Percentiles rank a stretch among this genome's conserved stretches.
Evolutionary conservation across 2,329 filamentous ascomycete species (phyloP).

Genomic region (Hypoxylon rubiginosum): DNA sequence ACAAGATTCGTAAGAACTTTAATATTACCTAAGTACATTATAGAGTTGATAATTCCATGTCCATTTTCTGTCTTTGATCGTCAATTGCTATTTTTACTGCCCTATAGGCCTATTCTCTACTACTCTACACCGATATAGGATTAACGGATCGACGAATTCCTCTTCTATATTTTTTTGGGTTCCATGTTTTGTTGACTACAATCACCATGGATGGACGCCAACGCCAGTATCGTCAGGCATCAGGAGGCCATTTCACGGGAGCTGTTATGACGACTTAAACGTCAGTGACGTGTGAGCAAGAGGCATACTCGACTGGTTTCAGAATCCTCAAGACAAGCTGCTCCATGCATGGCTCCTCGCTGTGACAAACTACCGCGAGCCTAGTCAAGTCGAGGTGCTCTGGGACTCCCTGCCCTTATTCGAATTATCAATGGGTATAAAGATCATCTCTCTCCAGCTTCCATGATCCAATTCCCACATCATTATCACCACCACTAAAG

Average conservation of each 20-base stretch:
- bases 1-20: background rate
- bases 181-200: too few relatives aligned
- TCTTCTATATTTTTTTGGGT: too few relatives aligned
- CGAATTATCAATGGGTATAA: conserved; percentile 24
- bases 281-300: conserved; percentile 1
- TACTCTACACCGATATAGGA: too few relatives aligned
- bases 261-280: background rate
- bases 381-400: conserved; percentile 12
- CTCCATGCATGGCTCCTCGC: conserved; percentile 10
- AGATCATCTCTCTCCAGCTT: conserved; percentile 5
- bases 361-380: background rate
- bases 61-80: too few relatives aligned
- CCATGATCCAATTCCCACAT: conserved; percentile 9
- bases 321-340: conserved; percentile 7
- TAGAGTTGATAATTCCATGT: background rate
- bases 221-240: too few relatives aligned
- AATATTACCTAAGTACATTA: too few relatives aligned
- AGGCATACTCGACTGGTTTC: conserved; percentile 6
- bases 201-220: too few relatives aligned
- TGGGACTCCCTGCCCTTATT: background rate
- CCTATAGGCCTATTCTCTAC: conserved; percentile 24
- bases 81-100: too few relatives aligned
- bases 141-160: too few relatives aligned
- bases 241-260: too few relatives aligned
- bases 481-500: conserved; percentile 4